Conservation (phyloP, 1,139 yeast genomes). For the Geotrichum fermentans region DNA sequence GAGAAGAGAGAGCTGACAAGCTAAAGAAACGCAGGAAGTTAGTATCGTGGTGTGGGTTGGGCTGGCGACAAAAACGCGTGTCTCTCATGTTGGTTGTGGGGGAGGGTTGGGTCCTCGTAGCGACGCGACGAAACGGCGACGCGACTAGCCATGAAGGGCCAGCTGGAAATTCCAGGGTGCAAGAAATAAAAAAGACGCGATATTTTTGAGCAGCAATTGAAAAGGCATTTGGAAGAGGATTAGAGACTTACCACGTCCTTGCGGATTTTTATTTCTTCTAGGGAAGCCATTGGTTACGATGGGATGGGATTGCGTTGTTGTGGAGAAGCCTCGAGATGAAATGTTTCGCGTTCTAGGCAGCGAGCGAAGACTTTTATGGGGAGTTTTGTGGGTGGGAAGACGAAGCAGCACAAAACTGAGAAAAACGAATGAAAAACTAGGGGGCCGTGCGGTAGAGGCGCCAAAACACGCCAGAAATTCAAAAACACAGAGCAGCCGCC, state of each 20-base stretch:
- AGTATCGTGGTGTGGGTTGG: background rate
- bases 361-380: background rate
- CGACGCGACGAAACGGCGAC: background rate
- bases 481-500: background rate
- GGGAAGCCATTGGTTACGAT: background rate
- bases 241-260: background rate
- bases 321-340: background rate
- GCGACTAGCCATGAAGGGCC: background rate
- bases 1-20: constrained; percentile 74
- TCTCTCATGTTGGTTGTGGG: background rate
- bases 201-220: too few species aligned
- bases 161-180: background rate
- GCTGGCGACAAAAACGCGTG: background rate
- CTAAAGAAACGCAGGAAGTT: constrained; percentile 26
- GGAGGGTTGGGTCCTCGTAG: background rate
- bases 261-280: background rate
- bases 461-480: background rate
- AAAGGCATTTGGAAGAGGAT: background rate
- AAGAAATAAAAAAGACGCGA: background rate
- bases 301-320: background rate
- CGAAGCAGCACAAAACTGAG: too few species aligned
- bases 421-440: too few species aligned
- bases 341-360: background rate
- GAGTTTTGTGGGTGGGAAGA: background rate
- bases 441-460: too few species aligned